Base-by-base conservation (phyloP, 441 rosid genomes). In the Theobroma grandiflorum region DNA sequence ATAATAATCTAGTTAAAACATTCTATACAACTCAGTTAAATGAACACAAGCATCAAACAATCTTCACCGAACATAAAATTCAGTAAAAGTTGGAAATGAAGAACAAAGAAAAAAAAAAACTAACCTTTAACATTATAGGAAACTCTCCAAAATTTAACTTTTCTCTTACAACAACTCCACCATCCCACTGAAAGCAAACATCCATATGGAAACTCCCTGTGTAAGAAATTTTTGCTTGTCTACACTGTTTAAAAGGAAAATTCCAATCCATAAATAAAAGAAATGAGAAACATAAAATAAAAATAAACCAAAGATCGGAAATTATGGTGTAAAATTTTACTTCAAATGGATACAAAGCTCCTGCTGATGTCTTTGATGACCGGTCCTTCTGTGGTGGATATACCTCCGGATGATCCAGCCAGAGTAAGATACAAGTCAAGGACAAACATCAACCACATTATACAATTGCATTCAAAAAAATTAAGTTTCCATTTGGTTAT, bases 121-220 rank as follows among this genome's bases (percentile, higher is more conserved):
- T 16, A 16, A 94, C 99, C 98, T 88, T 95, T 65, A 97, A 79
- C 99, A 97, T 97, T 79, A 97, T 86, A 16, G 99, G 98, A 43
- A 95, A 81, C 76, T 92, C 90, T 40, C 99, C 99, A 74, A 97
- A 92, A 79, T 85, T 88, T 77, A 83, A 69, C 64, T 80, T 90
- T n/a, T 95, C 96, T 82, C 93, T 90, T 7, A 95, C 83, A 31
- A 55, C 74, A 3, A 62, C 82, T 58, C 81, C 86, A 61, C 84
- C 88, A 61, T 88, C 83, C 78, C 86, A 91, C 58, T 86, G 90
- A 71, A 94, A 86, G 82, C 85, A 85, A 74, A 95, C 89, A 73
- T 91, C 92, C 2, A 90, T 92, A 86, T 82, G 80, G 67, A 97
- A 87, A 85, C 83, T 83, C 71, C 98, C 99, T 0, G 91, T 82